A percentile compares a stretch with the other conserved stretches of the same genome.
These are phyloP conservation scores for Mycena epipterygia DNA, from an alignment of 768 basidiomycete genomes.

Conservation along the genomic window DNA sequence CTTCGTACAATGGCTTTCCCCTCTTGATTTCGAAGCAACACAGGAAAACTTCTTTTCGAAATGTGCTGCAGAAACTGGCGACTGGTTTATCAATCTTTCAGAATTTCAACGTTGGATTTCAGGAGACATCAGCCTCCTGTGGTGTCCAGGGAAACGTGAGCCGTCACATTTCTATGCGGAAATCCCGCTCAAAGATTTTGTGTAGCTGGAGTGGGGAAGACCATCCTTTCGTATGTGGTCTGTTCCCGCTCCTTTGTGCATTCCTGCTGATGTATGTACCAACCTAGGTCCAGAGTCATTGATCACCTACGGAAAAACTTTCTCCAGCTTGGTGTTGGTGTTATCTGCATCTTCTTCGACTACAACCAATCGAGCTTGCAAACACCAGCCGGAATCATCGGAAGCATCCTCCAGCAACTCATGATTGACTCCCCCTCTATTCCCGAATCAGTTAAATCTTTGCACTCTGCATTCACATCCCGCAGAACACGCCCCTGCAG, in stretches of 20 bases:
- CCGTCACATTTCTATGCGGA: neutral
- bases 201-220: neutral
- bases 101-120: neutral
- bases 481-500: neutral
- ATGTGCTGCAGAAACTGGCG: too few relatives aligned
- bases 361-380: neutral
- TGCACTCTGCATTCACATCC: neutral
- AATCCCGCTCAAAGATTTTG: neutral
- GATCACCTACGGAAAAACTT: neutral
- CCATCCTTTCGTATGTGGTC: neutral
- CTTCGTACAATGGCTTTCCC: too few relatives aligned
- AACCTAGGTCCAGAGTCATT: too few relatives aligned
- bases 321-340: neutral
- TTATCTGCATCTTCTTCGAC: too few relatives aligned
- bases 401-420: neutral
- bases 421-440: neutral
- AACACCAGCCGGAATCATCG: neutral
- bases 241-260: neutral
- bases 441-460: neutral
- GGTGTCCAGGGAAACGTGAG: slow-evolving; percentile 1
- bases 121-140: too few relatives aligned
- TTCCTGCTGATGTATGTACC: neutral
- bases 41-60: too few relatives aligned
- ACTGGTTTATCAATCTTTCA: neutral
- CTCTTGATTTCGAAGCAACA: too few relatives aligned